These are phyloP conservation scores for Penicillium occitanis DNA, from an alignment of 2,329 filamentous ascomycete species.

Conservation along the genomic window DNA sequence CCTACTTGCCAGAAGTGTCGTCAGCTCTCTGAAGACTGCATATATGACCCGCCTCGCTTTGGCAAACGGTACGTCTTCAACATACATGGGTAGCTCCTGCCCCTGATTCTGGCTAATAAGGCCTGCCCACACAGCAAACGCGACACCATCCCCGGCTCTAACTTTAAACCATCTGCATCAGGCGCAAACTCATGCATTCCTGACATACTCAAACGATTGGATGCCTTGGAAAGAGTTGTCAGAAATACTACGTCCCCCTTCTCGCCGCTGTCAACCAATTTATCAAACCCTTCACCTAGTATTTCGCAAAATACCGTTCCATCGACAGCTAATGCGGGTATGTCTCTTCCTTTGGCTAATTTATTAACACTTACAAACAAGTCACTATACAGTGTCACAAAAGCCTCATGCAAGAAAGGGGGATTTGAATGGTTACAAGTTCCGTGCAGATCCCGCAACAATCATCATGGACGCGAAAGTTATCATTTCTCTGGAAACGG, in stretches of 20 bases:
- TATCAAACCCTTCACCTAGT: neutral
- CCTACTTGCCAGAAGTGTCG: neutral
- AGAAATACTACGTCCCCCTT: neutral
- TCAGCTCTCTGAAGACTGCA: neutral
- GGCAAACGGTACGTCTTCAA: neutral
- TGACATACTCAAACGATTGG: neutral
- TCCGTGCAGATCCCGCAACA: neutral
- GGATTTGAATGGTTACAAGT: neutral
- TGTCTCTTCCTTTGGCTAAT: neutral
- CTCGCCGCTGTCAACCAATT: neutral
- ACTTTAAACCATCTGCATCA: neutral
- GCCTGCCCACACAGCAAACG: neutral
- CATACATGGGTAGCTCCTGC: no score
- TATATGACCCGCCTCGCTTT: neutral
- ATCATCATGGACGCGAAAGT: neutral
- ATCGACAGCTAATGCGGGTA: neutral
- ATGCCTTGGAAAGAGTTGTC: conserved; percentile 3
- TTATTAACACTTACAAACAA: neutral
- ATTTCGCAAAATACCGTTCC: neutral
- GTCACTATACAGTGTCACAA: neutral
- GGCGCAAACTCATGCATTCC: neutral
- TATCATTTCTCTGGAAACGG: neutral
- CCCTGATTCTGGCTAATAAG: neutral
- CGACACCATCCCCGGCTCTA: neutral
- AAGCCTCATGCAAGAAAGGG: neutral